These are phyloP conservation scores for Neurospora sp. DNA, from an alignment of 495 filamentous ascomycete species.

Conservation along the genomic window DNA sequence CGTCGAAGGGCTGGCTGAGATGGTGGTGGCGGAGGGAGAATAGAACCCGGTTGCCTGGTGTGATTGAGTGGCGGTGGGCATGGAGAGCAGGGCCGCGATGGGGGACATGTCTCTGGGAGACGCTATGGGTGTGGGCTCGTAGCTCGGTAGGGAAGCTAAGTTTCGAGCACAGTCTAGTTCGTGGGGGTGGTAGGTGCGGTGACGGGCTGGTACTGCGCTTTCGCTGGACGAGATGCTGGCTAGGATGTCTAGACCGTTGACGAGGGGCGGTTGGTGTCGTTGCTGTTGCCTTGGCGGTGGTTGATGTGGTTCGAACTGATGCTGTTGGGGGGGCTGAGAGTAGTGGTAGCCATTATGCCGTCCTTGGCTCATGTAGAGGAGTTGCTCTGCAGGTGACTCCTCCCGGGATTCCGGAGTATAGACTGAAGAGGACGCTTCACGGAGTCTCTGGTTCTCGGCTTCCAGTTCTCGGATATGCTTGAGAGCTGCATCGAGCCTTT, in stretches of 20 bases:
- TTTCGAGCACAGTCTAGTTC: neutral
- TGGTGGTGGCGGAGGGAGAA: neutral
- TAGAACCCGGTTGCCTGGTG: neutral
- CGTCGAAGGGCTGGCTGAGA: neutral
- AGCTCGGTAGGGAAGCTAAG: neutral
- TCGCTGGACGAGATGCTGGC: neutral
- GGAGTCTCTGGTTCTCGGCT: slow-evolving; percentile 12
- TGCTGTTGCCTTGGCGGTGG: neutral
- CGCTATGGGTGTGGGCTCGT: neutral
- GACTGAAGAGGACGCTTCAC: neutral
- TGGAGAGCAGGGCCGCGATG: neutral
- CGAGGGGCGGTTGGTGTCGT: neutral
- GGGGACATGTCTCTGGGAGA: neutral
- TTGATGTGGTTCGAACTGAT: neutral
- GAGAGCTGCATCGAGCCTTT: slow-evolving; percentile 12
- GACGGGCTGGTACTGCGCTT: neutral
- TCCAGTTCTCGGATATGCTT: slow-evolving; percentile 8
- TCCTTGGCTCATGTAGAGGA: neutral
- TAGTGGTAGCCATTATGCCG: neutral
- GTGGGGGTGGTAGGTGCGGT: neutral
- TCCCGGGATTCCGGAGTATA: neutral
- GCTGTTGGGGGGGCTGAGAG: neutral
- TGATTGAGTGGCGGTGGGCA: neutral
- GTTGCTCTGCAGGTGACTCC: neutral
- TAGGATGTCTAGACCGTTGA: neutral